Evolutionary conservation across 2,329 filamentous ascomycete species (phyloP), one percentile per base, ranked within the genome.

Genomic region (Neopestalotiopsis rosae): DNA sequence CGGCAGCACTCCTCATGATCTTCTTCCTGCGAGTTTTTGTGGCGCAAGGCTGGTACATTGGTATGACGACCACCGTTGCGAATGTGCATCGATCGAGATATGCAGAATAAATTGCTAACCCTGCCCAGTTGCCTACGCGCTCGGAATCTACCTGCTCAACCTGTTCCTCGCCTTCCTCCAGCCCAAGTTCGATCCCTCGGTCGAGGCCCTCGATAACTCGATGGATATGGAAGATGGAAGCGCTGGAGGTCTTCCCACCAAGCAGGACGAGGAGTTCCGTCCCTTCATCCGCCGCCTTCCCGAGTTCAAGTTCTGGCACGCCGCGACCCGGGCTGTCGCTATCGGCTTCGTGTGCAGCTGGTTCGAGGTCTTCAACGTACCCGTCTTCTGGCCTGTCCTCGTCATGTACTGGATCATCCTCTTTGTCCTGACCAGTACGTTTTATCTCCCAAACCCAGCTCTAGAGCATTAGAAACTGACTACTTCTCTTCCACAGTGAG

Each of bases 261-360:
- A 97, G 85, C 91, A 94, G 76, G 95, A 98, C 78, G 95, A 99
- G 78, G 96, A 99, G 85, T 99, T 99, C 87, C 91, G 94, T 72
- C 96, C 96, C 3, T 99, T 99, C 79, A 98, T 99, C 80, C 90
- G 96, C 78, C 90, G 96, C 70, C 90, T 99, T 30, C 96, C 96
- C 68, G 96, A 99, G 84, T 99, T 99, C 89, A 99, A 99, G 88
- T 99, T 99, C 87, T 99, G 96, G 96, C 94, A 98, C 85, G 92
- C 93, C 77, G 94, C 95, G 67, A 98, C 95, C 68, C 90, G 94
- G 78, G 95, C 95, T 67, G 89, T 98, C 76, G 79, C 86, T 73
- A 93, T 98, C 77, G 90, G 88, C 49, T 97, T 98, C 80, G 74
- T 91, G 72, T 98, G 95, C 89, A 94, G 91, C 75, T 98, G 94